Evolutionary conservation across 805 yeast species (phyloP).

Genomic region (Blastobotrys terrestris): DNA sequence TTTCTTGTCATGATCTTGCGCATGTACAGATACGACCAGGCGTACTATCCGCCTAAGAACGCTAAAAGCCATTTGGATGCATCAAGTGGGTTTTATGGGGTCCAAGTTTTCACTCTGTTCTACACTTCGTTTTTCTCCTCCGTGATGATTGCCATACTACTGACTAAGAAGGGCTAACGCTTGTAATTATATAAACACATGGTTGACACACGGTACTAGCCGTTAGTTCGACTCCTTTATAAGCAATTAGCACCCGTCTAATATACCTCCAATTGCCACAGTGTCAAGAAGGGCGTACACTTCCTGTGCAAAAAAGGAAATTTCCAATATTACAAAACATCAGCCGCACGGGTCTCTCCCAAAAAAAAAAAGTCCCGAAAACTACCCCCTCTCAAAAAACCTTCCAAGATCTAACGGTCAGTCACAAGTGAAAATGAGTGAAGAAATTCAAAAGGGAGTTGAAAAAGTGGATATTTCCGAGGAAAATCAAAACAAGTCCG

Average conservation of each 20-base stretch:
- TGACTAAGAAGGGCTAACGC: neutral
- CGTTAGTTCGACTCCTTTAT: too few species aligned
- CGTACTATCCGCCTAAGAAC: neutral
- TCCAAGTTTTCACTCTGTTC: neutral
- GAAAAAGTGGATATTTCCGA: slow-evolving; percentile 1
- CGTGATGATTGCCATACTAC: neutral
- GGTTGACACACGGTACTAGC: too few species aligned
- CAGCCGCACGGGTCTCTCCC: neutral
- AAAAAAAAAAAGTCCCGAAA: neutral
- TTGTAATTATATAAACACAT: too few species aligned
- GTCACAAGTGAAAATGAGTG: neutral
- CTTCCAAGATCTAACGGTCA: too few species aligned
- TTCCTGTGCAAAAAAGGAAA: neutral
- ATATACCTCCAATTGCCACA: too few species aligned
- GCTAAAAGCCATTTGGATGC: neutral
- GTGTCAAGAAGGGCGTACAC: too few species aligned
- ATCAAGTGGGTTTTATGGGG: neutral
- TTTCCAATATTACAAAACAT: neutral
- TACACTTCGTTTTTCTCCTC: neutral
- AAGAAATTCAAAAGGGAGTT: slow-evolving; percentile 1
- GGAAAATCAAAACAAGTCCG: slow-evolving; percentile 7
- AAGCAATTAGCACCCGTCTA: too few species aligned
- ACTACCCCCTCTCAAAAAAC: too few species aligned
- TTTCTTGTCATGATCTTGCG: neutral
- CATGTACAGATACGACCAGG: neutral